phyloP scores from a whole-genome alignment of 2,329 filamentous ascomycete genomes.

The Curvularia spicifera region DNA sequence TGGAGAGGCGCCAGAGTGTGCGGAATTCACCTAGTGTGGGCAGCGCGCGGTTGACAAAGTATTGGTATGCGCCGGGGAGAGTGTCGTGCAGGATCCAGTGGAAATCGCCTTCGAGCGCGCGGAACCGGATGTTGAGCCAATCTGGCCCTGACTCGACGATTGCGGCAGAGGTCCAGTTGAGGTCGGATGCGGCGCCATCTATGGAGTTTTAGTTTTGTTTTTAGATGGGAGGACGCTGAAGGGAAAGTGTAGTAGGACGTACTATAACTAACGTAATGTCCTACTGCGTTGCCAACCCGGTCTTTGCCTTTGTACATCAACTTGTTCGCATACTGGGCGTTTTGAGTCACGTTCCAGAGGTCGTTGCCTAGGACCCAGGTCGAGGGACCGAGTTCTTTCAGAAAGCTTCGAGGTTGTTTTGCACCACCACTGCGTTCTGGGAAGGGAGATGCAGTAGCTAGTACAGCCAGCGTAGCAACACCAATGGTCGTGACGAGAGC shows the following conservation, averaged over 20 bases:
- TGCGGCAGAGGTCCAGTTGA: constrained; percentile 57
- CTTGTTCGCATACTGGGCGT: constrained; percentile 49
- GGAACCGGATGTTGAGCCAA: constrained; percentile 59
- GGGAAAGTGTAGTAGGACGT: constrained; percentile 13
- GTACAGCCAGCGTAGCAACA: constrained; percentile 24
- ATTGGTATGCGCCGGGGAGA: constrained; percentile 62
- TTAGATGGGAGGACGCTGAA: background rate
- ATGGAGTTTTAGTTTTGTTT: constrained; percentile 6
- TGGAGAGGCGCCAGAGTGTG: constrained; percentile 59
- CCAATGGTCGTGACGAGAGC: background rate
- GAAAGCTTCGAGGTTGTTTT: constrained; percentile 40
- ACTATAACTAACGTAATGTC: constrained; percentile 57
- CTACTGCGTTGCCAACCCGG: constrained; percentile 50
- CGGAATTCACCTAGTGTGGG: constrained; percentile 59
- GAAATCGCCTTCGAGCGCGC: constrained; percentile 56
- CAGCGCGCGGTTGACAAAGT: constrained; percentile 60
- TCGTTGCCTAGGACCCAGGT: constrained; percentile 52
- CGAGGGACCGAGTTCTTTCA: constrained; percentile 42
- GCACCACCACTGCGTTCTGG: constrained; percentile 21
- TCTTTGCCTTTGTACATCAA: constrained; percentile 53
- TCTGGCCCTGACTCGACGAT: constrained; percentile 52
- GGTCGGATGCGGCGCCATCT: constrained; percentile 57
- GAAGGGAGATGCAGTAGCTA: constrained; percentile 21
- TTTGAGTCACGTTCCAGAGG: constrained; percentile 53
- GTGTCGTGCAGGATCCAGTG: constrained; percentile 61